Evolutionary conservation across 768 basidiomycete species (phyloP).

Genomic region (Leccinellum luteum): DNA sequence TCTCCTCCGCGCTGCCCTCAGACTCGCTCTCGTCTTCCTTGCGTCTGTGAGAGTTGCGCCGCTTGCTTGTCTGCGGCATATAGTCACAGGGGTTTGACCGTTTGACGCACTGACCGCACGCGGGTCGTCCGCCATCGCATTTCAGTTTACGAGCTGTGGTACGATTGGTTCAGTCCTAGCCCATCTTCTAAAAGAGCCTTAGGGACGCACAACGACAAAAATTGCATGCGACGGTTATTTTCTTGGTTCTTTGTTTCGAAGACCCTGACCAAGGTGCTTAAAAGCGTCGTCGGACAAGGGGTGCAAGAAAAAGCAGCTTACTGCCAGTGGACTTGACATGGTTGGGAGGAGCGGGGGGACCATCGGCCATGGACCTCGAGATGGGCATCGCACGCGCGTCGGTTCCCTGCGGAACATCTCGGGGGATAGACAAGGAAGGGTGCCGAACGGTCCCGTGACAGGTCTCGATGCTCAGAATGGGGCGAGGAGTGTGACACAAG

Average conservation of each 20-base stretch:
- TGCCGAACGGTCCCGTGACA: slow-evolving; percentile 46
- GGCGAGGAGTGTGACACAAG: slow-evolving; percentile 44
- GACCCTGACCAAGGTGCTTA: slow-evolving; percentile 41
- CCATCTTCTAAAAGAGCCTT: slow-evolving; percentile 9
- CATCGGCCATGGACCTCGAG: slow-evolving; percentile 41
- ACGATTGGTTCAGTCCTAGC: slow-evolving; percentile 19
- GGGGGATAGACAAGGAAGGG: slow-evolving; percentile 43
- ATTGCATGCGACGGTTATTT: slow-evolving; percentile 88
- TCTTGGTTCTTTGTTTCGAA: slow-evolving; percentile 70
- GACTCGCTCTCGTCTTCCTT: slow-evolving; percentile 57
- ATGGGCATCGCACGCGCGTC: slow-evolving; percentile 45
- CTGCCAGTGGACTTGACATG: slow-evolving; percentile 36
- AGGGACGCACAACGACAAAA: slow-evolving; percentile 79
- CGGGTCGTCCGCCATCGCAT: slow-evolving; percentile 83
- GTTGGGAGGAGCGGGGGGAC: slow-evolving; percentile 18
- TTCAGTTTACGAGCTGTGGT: slow-evolving; percentile 77
- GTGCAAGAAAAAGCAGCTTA: slow-evolving; percentile 28
- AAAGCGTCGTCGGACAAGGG: slow-evolving; percentile 10
- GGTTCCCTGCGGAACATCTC: slow-evolving; percentile 44
- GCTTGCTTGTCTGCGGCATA: slow-evolving; percentile 68
- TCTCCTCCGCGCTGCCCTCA: slow-evolving; percentile 64
- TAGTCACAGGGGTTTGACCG: slow-evolving; percentile 79
- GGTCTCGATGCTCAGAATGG: slow-evolving; percentile 63
- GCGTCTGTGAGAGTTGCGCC: slow-evolving; percentile 62
- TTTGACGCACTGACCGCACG: slow-evolving; percentile 80